A percentile compares a stretch with the other conserved stretches of the same genome.
phyloP scores from a whole-genome alignment of 1,284 basidiomycete genomes.

The Cutaneotrichosporon arboriforme region DNA sequence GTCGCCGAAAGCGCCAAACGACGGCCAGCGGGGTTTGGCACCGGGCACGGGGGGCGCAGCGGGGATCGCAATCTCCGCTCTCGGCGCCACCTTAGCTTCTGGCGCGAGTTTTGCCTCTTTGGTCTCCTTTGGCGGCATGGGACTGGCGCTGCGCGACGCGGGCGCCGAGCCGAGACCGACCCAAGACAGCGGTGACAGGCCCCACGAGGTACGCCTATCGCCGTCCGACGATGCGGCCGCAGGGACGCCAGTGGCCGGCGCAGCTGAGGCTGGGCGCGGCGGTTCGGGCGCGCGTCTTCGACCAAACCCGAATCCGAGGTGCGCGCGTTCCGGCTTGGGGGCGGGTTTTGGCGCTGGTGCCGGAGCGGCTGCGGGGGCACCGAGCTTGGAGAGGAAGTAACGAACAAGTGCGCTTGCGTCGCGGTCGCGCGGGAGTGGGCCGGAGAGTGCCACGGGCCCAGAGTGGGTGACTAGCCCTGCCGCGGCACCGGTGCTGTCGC shows the following conservation, averaged over 20 bases:
- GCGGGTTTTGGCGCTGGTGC: conserved; percentile 2
- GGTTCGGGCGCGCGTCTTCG: conserved; percentile 4
- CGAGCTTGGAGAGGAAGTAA: neutral
- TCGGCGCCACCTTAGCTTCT: neutral
- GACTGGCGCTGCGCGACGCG: neutral
- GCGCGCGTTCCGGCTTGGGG: conserved; percentile 6
- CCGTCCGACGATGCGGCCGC: no score
- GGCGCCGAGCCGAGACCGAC: conserved; percentile 9
- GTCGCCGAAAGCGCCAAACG: conserved; percentile 20
- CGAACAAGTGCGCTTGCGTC: neutral
- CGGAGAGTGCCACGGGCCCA: neutral
- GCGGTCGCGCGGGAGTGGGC: neutral
- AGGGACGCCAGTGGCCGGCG: no score
- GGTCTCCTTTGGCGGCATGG: neutral
- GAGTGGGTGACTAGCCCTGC: neutral
- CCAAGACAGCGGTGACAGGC: conserved; percentile 7
- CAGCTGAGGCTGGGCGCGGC: neutral
- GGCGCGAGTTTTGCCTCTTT: neutral
- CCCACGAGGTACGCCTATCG: conserved; percentile 24
- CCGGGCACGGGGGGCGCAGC: neutral
- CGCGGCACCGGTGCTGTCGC: neutral
- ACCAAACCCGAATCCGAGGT: conserved; percentile 24
- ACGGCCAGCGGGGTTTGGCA: conserved; percentile 18
- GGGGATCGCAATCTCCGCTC: neutral
- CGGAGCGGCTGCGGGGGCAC: neutral